Evolutionary conservation across 441 rosid species (phyloP), one percentile per base, ranked within the genome.

Genomic region (Croton setiger): DNA sequence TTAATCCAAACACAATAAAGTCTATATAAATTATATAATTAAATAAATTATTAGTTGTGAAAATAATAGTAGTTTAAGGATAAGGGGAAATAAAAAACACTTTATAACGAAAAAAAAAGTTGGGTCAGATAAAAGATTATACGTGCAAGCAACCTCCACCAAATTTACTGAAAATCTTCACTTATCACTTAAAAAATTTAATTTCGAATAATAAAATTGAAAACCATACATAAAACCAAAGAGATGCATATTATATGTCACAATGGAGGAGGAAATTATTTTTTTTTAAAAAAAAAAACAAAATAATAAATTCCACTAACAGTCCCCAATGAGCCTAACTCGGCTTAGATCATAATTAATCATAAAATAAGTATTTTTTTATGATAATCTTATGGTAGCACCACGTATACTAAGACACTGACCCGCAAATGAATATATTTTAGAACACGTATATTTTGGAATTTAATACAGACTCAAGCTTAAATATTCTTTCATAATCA

Each of bases 141-240:
- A 20, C 70, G 73, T 64, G 69, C 73, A 69, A 69, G 77, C 35
- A 64, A 74, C 20, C 11, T 48, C 60, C 15, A 48, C 31, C 7
- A 36, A 14, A 2, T 33, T 17, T 3, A 5, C 2, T 48, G 33
- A 64, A 37, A 62, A 7, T 13, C 44, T 59, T 21, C 7, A 27
- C 31, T 27, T 27, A 0, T 27, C 43, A 39, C 43, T 4, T 39
- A 4, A 0, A 39, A 6, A 6, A 39, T 18, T n/a, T 52, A 21
- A 51, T 6, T 51, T n/a, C 23, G 20, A 5, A 4, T 51, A 9
- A 48, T 51, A 0, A 11, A n/a, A 17, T 7, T 18, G 7, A 51
- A 51, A 51, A n/a, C 55, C 1, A 44, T 44, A 12, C n/a, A n/a
- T 44, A 44, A 7, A 49, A 15, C 9, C 54, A 4, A 17, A 17